Evolutionary conservation across 2,329 filamentous ascomycete species (phyloP).

Genomic region (Anthostomella pinea): DNA sequence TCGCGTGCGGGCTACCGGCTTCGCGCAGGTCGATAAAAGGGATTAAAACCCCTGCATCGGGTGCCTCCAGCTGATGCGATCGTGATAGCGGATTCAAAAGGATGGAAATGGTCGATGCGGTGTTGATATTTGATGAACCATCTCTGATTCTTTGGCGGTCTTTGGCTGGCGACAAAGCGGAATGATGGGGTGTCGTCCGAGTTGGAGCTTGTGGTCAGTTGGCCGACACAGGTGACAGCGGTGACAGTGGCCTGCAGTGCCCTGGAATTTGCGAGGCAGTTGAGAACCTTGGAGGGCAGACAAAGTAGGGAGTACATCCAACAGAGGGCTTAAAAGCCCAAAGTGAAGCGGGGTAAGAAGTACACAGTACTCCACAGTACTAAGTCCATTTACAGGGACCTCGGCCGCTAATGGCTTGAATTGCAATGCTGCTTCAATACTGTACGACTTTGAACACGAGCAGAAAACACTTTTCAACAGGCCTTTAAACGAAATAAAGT

Average conservation of each 20-base stretch:
- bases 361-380: too few species aligned
- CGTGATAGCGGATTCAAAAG: conserved; percentile 10
- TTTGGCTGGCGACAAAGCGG: conserved; percentile 15
- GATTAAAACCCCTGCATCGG: conserved; percentile 26
- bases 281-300: neutral
- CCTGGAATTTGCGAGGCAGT: neutral
- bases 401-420: too few species aligned
- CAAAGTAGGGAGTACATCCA: neutral
- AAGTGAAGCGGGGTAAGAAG: too few species aligned
- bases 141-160: conserved; percentile 7
- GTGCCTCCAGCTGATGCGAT: conserved; percentile 25
- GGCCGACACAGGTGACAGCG: neutral
- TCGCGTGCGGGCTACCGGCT: conserved; percentile 25
- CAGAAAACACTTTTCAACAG: too few species aligned
- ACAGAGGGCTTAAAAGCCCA: too few species aligned
- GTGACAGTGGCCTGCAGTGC: neutral
- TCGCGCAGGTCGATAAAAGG: conserved; percentile 27
- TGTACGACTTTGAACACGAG: too few species aligned
- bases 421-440: too few species aligned
- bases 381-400: too few species aligned
- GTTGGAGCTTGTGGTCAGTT: conserved; percentile 6
- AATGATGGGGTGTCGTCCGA: conserved; percentile 12
- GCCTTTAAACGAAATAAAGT: too few species aligned
- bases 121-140: conserved; percentile 24
- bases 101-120: conserved; percentile 18